Base-by-base conservation (phyloP, 805 yeast genomes). In the Sungouiozyma ichnusensis region DNA sequence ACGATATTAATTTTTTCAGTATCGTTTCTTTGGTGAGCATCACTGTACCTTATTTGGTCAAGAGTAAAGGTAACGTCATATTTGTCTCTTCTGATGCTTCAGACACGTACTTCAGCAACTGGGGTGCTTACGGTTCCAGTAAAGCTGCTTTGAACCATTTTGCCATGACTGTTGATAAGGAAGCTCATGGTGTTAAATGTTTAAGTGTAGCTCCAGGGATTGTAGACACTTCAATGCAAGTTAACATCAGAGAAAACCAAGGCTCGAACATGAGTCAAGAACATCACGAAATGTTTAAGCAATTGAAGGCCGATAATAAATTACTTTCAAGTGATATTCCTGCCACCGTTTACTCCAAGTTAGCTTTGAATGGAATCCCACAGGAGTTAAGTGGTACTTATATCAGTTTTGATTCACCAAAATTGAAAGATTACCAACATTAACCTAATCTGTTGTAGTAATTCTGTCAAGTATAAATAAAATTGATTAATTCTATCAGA, bases 71-170 rank as follows among this genome's bases (percentile, higher is more conserved):
- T 1, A 72, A 69, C 36, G 71, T 82, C 24, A 68, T 88, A 16
- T 77, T 81, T 42, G 95, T 88, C 0, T 83, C 94, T 14, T 84
- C 95, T 1, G 96, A 95, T 11, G 97, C 97, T 1, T 72, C 92
- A 13, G 69, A 72, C 2, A 72, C 68, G 41, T 48, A 51, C 35
- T 50, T 52, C 48, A 44, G 47, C 37, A 65, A 65, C 56, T 90
- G 97, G 96, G 83, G 82, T 18, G 94, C 95, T 4, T 90, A 88
- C 53, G 95, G 96, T 1, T 66, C 87, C 5, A 78, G 94, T 14
- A 88, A 88, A 61, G 96, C 96, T 1, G 95, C 96, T 0, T 58
- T 88, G 42, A 86, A 88, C 59, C 86, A 80, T 52, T 71, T 87
- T 43, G 79, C 85, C 4, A 55, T 67, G 37, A 76, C 85, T 15